Evolutionary conservation across 75 land plant genomes (phyloP).

Genomic region (Selaginella moellendorffii): DNA sequence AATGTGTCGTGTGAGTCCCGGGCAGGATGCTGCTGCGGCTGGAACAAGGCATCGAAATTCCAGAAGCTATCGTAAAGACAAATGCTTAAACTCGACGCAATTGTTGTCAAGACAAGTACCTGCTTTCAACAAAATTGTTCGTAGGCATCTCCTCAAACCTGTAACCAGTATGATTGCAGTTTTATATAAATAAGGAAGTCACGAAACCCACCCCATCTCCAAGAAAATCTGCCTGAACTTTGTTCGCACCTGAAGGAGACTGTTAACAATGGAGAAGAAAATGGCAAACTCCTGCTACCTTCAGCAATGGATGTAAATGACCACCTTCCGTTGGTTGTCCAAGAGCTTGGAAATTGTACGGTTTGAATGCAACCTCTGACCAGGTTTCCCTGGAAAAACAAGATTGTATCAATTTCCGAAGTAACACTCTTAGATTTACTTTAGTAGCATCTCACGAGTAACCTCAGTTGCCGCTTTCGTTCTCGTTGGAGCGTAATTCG

Average conservation of each 20-base stretch:
- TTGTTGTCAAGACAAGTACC: constrained; percentile 27
- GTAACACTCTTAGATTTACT: constrained; percentile 23
- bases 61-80: constrained; percentile 55
- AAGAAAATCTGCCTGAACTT: constrained; percentile 52
- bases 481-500: constrained; percentile 61
- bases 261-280: neutral
- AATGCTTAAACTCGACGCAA: neutral
- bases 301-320: constrained; percentile 76
- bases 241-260: constrained; percentile 35
- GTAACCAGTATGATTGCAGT: constrained; percentile 7
- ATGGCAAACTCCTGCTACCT: constrained; percentile 30
- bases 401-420: neutral
- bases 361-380: constrained; percentile 67
- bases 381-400: constrained; percentile 45
- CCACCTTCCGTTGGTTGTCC: constrained; percentile 61
- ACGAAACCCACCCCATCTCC: constrained; percentile 59
- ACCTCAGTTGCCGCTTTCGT: constrained; percentile 75
- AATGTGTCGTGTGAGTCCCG: constrained; percentile 99
- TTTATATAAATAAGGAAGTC: neutral
- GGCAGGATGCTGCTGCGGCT: constrained; percentile 98
- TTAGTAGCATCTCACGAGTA: constrained; percentile 67
- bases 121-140: constrained; percentile 91
- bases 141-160: constrained; percentile 99
- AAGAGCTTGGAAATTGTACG: constrained; percentile 68
- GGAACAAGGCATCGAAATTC: constrained; percentile 95